A percentile compares a stretch with the other conserved stretches of the same genome.
Evolutionary conservation across 495 filamentous ascomycete genomes (phyloP).

Genomic region (Aspergillus mulundensis): DNA sequence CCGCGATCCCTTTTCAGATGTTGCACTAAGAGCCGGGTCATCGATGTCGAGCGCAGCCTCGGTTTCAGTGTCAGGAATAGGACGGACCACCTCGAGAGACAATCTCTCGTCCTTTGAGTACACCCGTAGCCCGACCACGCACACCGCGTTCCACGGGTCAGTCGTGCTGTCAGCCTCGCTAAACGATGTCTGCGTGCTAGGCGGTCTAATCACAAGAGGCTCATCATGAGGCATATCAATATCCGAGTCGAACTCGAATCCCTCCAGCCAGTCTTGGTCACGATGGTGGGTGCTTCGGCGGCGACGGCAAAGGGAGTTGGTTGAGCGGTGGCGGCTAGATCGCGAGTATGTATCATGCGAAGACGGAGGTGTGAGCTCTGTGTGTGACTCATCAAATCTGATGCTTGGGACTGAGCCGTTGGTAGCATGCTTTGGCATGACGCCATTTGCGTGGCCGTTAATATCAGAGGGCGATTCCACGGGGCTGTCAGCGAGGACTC

Average conservation of each 20-base stretch:
- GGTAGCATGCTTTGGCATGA: neutral
- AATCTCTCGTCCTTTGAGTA: conserved; percentile 59
- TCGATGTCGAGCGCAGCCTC: conserved; percentile 51
- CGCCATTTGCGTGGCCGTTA: conserved; percentile 20
- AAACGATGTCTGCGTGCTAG: neutral
- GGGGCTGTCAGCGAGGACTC: conserved; percentile 23
- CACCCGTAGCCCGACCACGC: conserved; percentile 71
- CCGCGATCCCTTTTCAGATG: conserved; percentile 28
- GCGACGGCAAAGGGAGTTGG: conserved; percentile 2
- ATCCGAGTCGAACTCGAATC: conserved; percentile 47
- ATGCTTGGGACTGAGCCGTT: conserved; percentile 30
- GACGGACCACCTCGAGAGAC: conserved; percentile 50
- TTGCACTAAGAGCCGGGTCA: conserved; percentile 45
- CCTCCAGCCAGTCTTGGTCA: conserved; percentile 35
- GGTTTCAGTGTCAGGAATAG: conserved; percentile 48
- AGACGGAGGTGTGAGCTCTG: conserved; percentile 2
- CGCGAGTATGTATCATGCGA: conserved; percentile 21
- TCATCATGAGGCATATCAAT: conserved; percentile 43
- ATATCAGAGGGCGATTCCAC: conserved; percentile 28
- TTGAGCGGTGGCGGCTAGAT: conserved; percentile 21
- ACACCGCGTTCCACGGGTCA: conserved; percentile 84
- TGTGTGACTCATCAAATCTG: conserved; percentile 29
- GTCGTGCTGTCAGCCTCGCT: conserved; percentile 14
- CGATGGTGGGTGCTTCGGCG: conserved; percentile 9
- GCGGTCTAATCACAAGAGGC: neutral